These are phyloP conservation scores for Amoeboaphelidium occidentale DNA, from an alignment of 371 early-diverging fungal species.

Conservation along the genomic window DNA sequence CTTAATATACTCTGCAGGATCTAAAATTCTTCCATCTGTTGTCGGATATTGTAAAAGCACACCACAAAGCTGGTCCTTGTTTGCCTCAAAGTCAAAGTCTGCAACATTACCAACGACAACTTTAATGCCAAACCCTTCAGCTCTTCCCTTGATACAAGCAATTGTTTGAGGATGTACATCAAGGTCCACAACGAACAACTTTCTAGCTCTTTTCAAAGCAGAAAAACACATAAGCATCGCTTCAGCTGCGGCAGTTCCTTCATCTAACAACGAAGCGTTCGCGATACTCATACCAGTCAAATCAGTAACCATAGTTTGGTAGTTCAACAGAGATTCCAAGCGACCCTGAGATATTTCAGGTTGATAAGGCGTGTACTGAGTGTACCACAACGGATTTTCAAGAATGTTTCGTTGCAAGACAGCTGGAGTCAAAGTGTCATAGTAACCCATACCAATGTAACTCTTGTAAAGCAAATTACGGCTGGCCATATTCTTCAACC, in stretches of 20 bases:
- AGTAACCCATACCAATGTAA: constrained; percentile 89
- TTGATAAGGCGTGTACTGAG: constrained; percentile 94
- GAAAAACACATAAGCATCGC: constrained; percentile 79
- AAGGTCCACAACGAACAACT: constrained; percentile 68
- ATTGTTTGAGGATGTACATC: constrained; percentile 85
- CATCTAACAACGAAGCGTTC: constrained; percentile 85
- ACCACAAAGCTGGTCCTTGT: constrained; percentile 55
- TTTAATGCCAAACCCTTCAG: constrained; percentile 73
- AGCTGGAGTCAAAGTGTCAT: constrained; percentile 59
- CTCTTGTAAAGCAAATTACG: constrained; percentile 70
- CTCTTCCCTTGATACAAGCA: constrained; percentile 66
- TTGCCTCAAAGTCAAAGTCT: constrained; percentile 40
- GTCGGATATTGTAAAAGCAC: constrained; percentile 72
- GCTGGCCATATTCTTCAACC: constrained; percentile 48
- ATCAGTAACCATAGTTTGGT: constrained; percentile 80
- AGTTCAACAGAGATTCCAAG: constrained; percentile 82
- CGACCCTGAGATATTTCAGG: constrained; percentile 96
- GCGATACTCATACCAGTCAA: constrained; percentile 80
- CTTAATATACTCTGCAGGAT: constrained; percentile 47
- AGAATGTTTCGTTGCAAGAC: constrained; percentile 83
- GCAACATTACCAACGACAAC: constrained; percentile 55
- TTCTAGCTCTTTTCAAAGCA: constrained; percentile 25
- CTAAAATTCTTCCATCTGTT: constrained; percentile 54
- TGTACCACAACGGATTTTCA: constrained; percentile 96
- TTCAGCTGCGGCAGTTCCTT: constrained; percentile 93